These are phyloP conservation scores for Jatropha podagrica DNA, from an alignment of 441 rosid species.

Conservation along the genomic window DNA sequence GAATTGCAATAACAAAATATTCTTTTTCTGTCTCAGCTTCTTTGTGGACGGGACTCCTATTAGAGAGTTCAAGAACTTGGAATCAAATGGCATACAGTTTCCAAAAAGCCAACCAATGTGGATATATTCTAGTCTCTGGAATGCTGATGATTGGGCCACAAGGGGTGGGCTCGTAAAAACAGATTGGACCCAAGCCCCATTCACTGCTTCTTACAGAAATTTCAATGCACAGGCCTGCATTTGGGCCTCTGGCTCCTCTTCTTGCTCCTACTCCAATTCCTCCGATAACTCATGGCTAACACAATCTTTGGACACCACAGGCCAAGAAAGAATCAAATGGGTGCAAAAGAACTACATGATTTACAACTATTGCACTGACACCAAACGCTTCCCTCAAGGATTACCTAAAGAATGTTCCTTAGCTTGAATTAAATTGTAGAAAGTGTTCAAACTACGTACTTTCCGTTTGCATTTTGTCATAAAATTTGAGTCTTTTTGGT, in stretches of 20 bases:
- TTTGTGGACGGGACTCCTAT: conserved; percentile 58
- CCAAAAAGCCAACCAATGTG: conserved; percentile 53
- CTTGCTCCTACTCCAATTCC: conserved; percentile 20
- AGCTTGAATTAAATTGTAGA: not conserved
- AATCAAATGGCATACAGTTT: conserved; percentile 41
- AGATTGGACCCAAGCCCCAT: conserved; percentile 58
- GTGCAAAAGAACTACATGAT: conserved; percentile 40
- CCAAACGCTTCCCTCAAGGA: conserved; percentile 35
- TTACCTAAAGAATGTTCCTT: conserved; percentile 26
- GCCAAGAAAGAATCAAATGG: conserved; percentile 37
- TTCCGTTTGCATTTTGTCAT: not conserved
- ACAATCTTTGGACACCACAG: conserved; percentile 31
- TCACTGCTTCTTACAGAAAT: conserved; percentile 47
- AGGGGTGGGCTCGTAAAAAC: conserved; percentile 51
- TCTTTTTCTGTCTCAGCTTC: conserved; percentile 27
- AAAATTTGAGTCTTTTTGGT: not conserved
- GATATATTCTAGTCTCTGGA: conserved; percentile 57
- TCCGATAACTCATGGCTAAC: conserved; percentile 26
- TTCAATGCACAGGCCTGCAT: conserved; percentile 46
- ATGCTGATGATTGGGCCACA: conserved; percentile 69
- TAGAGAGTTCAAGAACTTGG: conserved; percentile 59
- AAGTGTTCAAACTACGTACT: too few species aligned
- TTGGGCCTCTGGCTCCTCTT: conserved; percentile 38
- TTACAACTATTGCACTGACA: conserved; percentile 39
- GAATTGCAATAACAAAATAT: not conserved